These are phyloP conservation scores for Nicotiana obtusifolia DNA, from an alignment of 257 asterid genomes.

Conservation along the genomic window DNA sequence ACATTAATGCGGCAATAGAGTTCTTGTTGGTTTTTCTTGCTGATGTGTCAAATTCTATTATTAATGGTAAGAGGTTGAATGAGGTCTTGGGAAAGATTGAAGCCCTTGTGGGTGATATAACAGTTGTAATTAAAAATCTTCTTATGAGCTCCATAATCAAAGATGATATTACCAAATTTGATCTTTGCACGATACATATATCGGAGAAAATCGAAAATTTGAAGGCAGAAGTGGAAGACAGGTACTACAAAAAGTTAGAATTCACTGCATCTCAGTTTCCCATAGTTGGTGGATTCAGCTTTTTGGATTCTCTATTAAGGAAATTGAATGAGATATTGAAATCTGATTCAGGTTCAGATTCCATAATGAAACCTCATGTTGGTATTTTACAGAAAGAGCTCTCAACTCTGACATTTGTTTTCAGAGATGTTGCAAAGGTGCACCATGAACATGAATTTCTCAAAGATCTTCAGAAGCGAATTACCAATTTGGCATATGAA, in stretches of 20 bases:
- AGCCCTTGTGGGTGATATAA: neutral
- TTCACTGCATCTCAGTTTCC: neutral
- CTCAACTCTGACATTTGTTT: neutral
- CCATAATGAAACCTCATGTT: neutral
- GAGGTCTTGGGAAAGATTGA: neutral
- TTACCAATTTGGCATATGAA: neutral
- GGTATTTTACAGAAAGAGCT: neutral
- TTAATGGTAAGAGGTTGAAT: neutral
- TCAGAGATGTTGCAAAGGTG: neutral
- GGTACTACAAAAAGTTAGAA: neutral
- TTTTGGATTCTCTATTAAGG: neutral
- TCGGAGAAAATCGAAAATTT: neutral
- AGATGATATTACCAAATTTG: neutral
- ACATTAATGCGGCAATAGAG: neutral
- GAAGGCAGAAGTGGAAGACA: neutral
- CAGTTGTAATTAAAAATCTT: neutral
- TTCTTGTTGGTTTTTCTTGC: neutral
- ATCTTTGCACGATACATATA: neutral
- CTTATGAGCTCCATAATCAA: neutral
- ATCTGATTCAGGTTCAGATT: neutral
- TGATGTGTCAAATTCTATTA: neutral
- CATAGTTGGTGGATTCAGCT: neutral
- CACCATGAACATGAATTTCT: neutral
- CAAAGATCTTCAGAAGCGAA: neutral
- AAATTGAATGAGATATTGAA: neutral